Base-by-base conservation (phyloP, 2,329 filamentous ascomycete genomes). In the Nemania sp. region DNA sequence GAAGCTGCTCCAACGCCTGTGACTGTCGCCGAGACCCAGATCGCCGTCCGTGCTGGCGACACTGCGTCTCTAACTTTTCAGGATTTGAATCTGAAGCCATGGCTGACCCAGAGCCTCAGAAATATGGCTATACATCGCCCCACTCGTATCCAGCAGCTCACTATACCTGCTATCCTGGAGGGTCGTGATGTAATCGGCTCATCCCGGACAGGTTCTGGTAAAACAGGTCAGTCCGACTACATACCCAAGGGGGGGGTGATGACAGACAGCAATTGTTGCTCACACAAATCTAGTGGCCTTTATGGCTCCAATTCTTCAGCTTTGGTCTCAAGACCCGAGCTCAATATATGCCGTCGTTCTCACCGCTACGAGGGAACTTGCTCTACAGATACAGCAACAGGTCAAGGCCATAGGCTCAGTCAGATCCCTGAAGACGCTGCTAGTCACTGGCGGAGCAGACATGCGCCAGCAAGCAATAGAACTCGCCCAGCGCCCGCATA, bases 331-430 rank as follows among this genome's bases (percentile, higher is more conserved):
- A 72, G 93, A 99, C 78, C 95, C 95, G 0, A 89, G 89, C 60
- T 95, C 92, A 45, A 94, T 98, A 69, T 99, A 91, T 75, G 94
- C 87, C 1, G 80, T 99, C 5, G 86, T 99, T 13, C 78, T 99
- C 71, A 99, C 95, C 9, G 93, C 92, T 18, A 97, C 92, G 59
- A 86, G 91, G 69, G 95, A 99, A 78, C 85, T 99, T 60, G 95
- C 95, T 3, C 84, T 98, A 20, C 95, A 99, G 74, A 97, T 99
- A 51, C 96, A 89, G 74, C 95, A 99, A 78, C 95, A 99, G 75
- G 89, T 98, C 79, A 92, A 92, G 72, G 95, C 95, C 13, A 92
- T 99, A 57, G 94, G 92, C 2, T 87, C 92, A 3, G 90, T 91
- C 0, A 92, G 97, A 71, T 90, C 88, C 58, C 84, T 99, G 67